Evolutionary conservation across 75 land plant genomes (phyloP).

Genomic region (Cunninghamia lanceolata): DNA sequence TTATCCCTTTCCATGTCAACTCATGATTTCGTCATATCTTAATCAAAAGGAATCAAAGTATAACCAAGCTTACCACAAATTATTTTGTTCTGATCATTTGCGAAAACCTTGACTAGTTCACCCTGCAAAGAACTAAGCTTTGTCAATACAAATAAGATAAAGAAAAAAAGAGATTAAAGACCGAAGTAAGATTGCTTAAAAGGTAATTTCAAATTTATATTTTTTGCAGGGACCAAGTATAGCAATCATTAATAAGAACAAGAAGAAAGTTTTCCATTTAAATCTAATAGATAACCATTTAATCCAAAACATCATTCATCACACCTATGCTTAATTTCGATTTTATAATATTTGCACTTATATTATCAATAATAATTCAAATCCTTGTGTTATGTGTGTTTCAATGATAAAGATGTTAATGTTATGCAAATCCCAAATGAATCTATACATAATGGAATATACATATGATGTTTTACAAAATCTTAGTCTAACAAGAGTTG

Average conservation of each 20-base stretch:
- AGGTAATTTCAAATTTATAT: background rate
- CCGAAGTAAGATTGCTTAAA: background rate
- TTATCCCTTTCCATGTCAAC: background rate
- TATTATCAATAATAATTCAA: background rate
- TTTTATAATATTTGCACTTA: background rate
- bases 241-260: background rate
- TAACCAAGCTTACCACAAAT: constrained; percentile 21
- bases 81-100: constrained; percentile 33
- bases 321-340: background rate
- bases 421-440: background rate
- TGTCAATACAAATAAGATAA: background rate
- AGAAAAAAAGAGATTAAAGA: background rate
- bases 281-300: background rate
- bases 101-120: constrained; percentile 36
- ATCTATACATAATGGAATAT: background rate
- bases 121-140: constrained; percentile 27
- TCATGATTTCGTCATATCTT: background rate
- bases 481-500: background rate
- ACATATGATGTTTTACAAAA: background rate
- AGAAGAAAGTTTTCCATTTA: background rate
- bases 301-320: background rate
- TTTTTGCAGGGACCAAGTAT: background rate
- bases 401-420: background rate
- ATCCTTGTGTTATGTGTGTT: background rate
- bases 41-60: background rate